A percentile compares a stretch with the other conserved stretches of the same genome.
Conservation (phyloP, 2,329 filamentous ascomycete species). For the Chaetomium sp. region DNA sequence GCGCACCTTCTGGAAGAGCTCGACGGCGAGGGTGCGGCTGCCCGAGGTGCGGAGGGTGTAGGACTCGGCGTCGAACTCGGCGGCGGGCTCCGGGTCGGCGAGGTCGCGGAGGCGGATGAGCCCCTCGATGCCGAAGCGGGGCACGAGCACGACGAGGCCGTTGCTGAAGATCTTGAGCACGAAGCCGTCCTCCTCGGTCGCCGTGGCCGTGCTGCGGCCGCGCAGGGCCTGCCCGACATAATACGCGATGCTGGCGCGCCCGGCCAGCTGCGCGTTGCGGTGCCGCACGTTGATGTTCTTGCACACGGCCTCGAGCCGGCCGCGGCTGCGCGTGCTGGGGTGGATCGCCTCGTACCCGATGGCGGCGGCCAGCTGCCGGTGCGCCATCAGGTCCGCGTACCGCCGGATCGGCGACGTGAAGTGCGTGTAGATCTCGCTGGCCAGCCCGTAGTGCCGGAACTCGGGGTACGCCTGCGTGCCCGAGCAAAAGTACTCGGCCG, state of each 20-base stretch:
- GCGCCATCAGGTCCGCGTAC: conserved; percentile 94
- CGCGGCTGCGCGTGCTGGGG: conserved; percentile 75
- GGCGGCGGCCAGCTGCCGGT: conserved; percentile 90
- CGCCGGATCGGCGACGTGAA: conserved; percentile 97
- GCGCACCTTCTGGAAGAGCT: conserved; percentile 88
- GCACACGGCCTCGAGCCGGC: conserved; percentile 88
- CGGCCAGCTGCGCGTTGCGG: conserved; percentile 94
- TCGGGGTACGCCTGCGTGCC: conserved; percentile 91
- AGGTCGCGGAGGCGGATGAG: conserved; percentile 85
- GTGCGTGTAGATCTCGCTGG: conserved; percentile 96
- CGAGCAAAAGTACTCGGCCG: conserved; percentile 96
- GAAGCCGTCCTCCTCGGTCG: conserved; percentile 79
- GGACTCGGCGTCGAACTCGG: conserved; percentile 80
- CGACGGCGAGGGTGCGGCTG: conserved; percentile 61
- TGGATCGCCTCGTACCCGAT: conserved; percentile 92
- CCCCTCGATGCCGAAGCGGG: conserved; percentile 92
- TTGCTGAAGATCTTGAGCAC: conserved; percentile 98
- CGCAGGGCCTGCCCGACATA: conserved; percentile 97
- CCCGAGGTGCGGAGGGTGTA: conserved; percentile 71
- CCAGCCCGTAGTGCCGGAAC: conserved; percentile 95
- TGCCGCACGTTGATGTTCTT: conserved; percentile 98
- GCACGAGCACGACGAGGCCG: conserved; percentile 94
- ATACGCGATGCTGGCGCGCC: conserved; percentile 92
- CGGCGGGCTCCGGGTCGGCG: conserved; percentile 74
- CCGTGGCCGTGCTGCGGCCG: conserved; percentile 59